Evolutionary conservation across 116 monocot genomes (phyloP).

Genomic region (Posidonia oceanica): DNA sequence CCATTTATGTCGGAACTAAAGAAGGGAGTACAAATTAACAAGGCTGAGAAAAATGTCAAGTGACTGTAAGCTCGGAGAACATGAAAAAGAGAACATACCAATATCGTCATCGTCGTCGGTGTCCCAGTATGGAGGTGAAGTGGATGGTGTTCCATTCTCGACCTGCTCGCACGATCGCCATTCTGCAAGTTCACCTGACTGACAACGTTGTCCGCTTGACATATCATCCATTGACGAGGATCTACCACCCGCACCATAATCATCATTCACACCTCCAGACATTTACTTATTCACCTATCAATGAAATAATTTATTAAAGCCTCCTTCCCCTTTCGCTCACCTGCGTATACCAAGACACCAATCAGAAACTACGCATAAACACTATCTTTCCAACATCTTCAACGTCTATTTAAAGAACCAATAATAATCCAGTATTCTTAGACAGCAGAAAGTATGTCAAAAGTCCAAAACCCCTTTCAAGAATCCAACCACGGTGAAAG

Average conservation of each 20-base stretch:
- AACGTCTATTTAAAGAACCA: not conserved
- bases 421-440: not conserved
- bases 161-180: constrained; percentile 75
- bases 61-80: not conserved
- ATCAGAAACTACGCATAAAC: not conserved
- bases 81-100: constrained; percentile 8
- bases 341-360: not conserved
- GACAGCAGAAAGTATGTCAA: too few species aligned
- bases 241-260: constrained; percentile 24
- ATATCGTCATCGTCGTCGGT: constrained; percentile 41
- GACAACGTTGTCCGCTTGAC: constrained; percentile 32
- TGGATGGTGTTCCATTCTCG: constrained; percentile 80
- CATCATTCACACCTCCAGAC: constrained; percentile 29
- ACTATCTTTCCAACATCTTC: too few species aligned
- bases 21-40: not conserved
- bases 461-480: not conserved
- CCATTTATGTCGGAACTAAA: not conserved
- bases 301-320: not conserved
- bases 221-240: constrained; percentile 22
- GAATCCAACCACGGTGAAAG: not conserved
- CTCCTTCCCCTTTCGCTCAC: not conserved
- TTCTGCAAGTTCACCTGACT: constrained; percentile 51
- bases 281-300: constrained; percentile 12
- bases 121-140: constrained; percentile 84
- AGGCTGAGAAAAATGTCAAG: not conserved